phyloP scores from a whole-genome alignment of 1,284 basidiomycete species.

The Ceratobasidium sp. region DNA sequence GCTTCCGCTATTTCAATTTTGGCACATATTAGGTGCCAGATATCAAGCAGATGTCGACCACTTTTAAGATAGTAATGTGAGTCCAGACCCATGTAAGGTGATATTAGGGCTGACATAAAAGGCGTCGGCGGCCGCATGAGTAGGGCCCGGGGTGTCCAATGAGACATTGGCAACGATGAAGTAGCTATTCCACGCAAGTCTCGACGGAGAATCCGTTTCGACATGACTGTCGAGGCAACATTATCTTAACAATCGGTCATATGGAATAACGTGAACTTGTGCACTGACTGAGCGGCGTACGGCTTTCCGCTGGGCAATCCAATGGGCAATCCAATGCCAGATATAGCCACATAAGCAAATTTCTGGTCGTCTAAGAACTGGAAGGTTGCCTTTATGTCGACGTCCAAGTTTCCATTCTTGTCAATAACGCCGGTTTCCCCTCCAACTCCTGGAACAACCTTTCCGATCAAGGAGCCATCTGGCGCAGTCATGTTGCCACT shows the following conservation, averaged over 20 bases:
- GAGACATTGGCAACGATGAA: constrained; percentile 15
- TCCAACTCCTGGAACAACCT: constrained; percentile 1
- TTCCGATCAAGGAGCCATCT: background rate
- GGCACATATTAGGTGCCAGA: too few species aligned
- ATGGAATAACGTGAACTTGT: background rate
- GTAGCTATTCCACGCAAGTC: constrained; percentile 18
- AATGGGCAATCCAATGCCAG: background rate
- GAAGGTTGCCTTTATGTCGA: constrained; percentile 3
- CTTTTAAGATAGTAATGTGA: too few species aligned
- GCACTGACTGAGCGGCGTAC: constrained; percentile 4
- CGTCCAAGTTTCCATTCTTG: background rate
- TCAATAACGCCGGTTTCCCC: constrained; percentile 16
- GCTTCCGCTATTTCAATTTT: too few species aligned
- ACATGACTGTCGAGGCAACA: constrained; percentile 1
- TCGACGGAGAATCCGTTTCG: constrained; percentile 15
- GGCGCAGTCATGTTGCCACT: constrained; percentile 13
- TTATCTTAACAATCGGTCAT: background rate
- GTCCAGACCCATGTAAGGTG: too few species aligned
- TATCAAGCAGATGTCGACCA: too few species aligned
- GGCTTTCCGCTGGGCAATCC: background rate
- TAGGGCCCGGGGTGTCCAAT: background rate
- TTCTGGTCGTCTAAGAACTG: constrained; percentile 1
- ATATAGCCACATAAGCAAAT: background rate
- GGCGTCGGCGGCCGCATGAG: background rate
- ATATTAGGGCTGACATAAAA: background rate